Base-by-base conservation (phyloP, 129 eudicot species). In the Centrapalus pauciflorus region DNA sequence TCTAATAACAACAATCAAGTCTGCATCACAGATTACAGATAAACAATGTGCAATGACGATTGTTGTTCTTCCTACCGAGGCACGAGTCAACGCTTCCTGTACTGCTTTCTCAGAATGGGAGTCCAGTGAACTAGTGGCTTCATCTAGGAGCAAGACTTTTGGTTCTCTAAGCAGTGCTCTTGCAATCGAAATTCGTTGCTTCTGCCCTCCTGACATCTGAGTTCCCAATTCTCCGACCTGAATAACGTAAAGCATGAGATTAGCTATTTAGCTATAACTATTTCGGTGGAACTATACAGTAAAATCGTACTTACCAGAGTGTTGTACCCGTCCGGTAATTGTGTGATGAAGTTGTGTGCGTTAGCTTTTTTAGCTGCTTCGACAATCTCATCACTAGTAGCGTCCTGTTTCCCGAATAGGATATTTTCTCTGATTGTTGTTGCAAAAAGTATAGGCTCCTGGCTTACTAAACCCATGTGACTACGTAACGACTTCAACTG, bases 81-180 rank as follows among this genome's bases (percentile, higher is more conserved):
- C 66, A 59, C 48, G 65, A 27, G 50, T 61, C 66, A 75, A 68
- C 7, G 79, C 79, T 38, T 75, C 50, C 20, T 75, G 79, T 45
- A 75, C 79, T 16, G 52, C 51, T 6, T 55, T 66, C 19, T 56
- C 68, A 46, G 79, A 46, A 55, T 66, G 73, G 1, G 79, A 55
- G 46, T 75, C 79, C 2, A 75, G 79, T 11, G 79, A 67, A 66
- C 79, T 75, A 21, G 79, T 75, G n/a, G 79, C 79, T 57, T 75
- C 79, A 35, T 75, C 79, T 0, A 75, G 43, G 6, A 75, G 73
- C 66, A 75, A 68, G 72, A 75, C 66, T 56, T 61, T 58, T 2
- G 79, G 79, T 43, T 66, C 24, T 35, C 67, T 75, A 46, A 75
- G 72, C 17, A 75, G 21, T 12, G 79, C 79, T 45, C 79, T 75